Evolutionary conservation across 228 moss, liverwort and hornwort species (phyloP).

Genomic region (Sphagnum fallax): DNA sequence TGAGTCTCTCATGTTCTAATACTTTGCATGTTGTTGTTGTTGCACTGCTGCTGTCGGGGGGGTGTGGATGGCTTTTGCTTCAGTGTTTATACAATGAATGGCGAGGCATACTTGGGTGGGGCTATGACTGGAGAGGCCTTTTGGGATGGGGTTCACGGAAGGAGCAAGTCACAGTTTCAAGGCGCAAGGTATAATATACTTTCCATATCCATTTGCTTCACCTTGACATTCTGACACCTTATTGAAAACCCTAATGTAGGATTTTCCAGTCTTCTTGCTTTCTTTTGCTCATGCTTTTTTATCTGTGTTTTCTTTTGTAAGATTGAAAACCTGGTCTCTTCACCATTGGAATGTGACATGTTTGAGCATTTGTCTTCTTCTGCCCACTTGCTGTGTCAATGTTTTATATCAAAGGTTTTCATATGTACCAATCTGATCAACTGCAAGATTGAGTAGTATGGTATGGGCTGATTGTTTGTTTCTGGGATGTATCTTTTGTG

Average conservation of each 20-base stretch:
- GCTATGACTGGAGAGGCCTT: slow-evolving; percentile 49
- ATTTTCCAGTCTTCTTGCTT: slow-evolving; percentile 14
- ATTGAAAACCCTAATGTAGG: too few species aligned
- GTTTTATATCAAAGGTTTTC: background rate
- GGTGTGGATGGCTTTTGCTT: slow-evolving; percentile 1
- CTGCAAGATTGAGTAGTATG: too few species aligned
- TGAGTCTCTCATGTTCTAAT: slow-evolving; percentile 42
- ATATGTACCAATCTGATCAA: too few species aligned
- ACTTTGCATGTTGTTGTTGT: background rate
- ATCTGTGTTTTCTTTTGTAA: background rate
- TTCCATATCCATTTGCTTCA: background rate
- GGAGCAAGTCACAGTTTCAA: slow-evolving; percentile 63
- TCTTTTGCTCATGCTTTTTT: background rate
- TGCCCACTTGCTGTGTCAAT: background rate
- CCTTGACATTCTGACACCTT: too few species aligned
- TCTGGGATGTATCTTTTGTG: too few species aligned
- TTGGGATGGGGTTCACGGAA: slow-evolving; percentile 60
- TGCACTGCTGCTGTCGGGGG: slow-evolving; percentile 2
- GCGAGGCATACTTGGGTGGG: slow-evolving; percentile 82
- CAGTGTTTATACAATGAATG: slow-evolving; percentile 90
- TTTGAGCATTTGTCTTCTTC: background rate
- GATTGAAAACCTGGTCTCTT: background rate
- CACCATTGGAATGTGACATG: background rate
- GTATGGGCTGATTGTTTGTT: too few species aligned
- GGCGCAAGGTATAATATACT: slow-evolving; percentile 45